Conservation (phyloP, 2,329 filamentous ascomycete genomes). For the Geosmithia putterillii region DNA sequence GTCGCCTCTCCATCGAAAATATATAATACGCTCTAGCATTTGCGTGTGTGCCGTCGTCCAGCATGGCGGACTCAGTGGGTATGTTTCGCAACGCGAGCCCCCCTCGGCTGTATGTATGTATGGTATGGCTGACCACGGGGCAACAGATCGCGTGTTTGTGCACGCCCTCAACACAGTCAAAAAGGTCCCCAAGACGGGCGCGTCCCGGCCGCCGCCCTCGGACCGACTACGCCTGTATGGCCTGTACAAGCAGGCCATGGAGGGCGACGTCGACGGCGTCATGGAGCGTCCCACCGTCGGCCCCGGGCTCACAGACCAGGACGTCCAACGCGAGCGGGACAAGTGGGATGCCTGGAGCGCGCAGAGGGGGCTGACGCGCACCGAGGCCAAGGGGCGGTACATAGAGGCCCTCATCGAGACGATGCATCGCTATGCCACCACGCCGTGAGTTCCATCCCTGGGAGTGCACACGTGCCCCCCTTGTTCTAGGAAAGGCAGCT, state of each 20-base stretch:
- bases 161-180: constrained; percentile 98
- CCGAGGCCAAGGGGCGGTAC: constrained; percentile 88
- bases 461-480: not conserved
- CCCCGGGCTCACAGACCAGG: constrained; percentile 34
- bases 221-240: constrained; percentile 91
- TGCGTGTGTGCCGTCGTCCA: constrained; percentile 3
- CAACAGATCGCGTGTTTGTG: constrained; percentile 87
- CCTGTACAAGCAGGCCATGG: constrained; percentile 98
- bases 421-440: constrained; percentile 93
- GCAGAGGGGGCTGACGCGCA: constrained; percentile 71
- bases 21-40: not conserved
- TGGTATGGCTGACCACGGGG: not conserved
- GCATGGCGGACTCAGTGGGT: constrained; percentile 27
- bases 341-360: constrained; percentile 95
- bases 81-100: not conserved
- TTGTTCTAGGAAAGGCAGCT: too few relatives aligned
- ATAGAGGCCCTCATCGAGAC: constrained; percentile 90
- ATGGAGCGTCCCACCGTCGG: constrained; percentile 64
- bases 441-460: constrained; percentile 39
- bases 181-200: constrained; percentile 89
- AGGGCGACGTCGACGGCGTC: constrained; percentile 89
- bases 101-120: not conserved
- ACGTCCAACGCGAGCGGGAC: constrained; percentile 45
- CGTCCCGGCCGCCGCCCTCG: constrained; percentile 70
- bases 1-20: not conserved